Base-by-base conservation (phyloP, 805 yeast species). In the Tetrapisispora phaffii region DNA sequence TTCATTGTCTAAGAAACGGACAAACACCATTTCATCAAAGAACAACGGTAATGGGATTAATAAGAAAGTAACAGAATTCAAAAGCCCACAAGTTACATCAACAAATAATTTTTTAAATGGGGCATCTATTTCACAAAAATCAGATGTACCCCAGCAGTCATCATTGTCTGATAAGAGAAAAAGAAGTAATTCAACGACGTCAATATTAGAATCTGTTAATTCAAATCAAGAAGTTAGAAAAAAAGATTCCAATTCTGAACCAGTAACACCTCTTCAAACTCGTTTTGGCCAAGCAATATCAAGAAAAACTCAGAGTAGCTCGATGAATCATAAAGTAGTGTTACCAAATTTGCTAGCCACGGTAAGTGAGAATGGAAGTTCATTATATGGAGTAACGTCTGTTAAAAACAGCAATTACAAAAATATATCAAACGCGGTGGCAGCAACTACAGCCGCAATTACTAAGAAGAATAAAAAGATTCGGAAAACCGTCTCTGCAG, bases 311-410 rank as follows among this genome's bases (percentile, higher is more conserved):
- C 40, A 35, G 26, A 28, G n/a, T 36, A 12, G 15, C 16, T 19
- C 38, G 15, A 13, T 20, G n/a, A 24, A n/a, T 28, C 47, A 47
- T 24, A 52, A 48, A 35, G 41, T 44, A 9, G 40, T 42, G 9
- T 23, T 47, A 15, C 50, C 56, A 12, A 52, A 50, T 26, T 47
- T 51, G 3, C 42, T 52, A 10, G 44, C 55, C 1, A 48, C 57
- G 16, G 54, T 54, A 10, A 32, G 50, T 10, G 58, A 54, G 29
- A 33, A 34, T 35, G 22, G 17, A 4, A n/a, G 12, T 17, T 16
- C 41, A 16, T 15, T 12, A 15, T 5, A 23, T 7, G 19, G 15
- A n/a, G 2, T 22, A 9, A 33, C 23, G 3, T 10, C n/a, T 6
- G 10, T 9, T 23, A 40, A 16, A 12, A 24, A 19, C 13, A 32